Evolutionary conservation across 805 yeast genomes (phyloP), one percentile per base, ranked within the genome.

Genomic region (Martiniozyma abietophila): DNA sequence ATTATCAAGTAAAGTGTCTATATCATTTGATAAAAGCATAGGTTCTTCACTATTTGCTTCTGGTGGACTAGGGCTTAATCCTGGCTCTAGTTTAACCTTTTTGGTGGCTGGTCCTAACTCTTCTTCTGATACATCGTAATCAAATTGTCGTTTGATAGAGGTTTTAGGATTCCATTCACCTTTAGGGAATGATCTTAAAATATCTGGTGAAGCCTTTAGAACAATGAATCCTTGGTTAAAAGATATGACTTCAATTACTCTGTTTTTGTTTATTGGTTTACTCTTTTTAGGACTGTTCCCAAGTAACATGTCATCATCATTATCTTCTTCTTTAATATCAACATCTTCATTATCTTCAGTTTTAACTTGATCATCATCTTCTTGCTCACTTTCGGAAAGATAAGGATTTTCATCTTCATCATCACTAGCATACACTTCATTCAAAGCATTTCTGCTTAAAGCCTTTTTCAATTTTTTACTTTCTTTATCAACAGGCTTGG

Each of bases 401-500:
- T 85, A 86, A 25, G 96, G 96, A 53, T 85, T 84, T 18, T 49
- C 56, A 29, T 69, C 67, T 16, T 71, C 74, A 36, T 85, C 92
- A 43, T 82, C 94, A 35, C 80, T 73, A 47, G 86, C 96, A 47
- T 89, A 86, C 30, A 84, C 88, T 27, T 80, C 94, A 46, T 79
- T 80, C 56, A 84, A 77, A 54, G 89, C 96, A 20, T 89, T 75
- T 47, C 85, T 79, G 43, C 80, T 76, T 47, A 92, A 67, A 2
- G 92, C 86, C 55, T 81, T 81, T 47, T 85, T 75, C 40, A 89
- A 71, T 52, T 79, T 80, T 51, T 77, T 79, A 46, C 97, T 96
- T 54, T 85, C 96, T 50, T 81, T 84, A 57, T 88, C 95, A 29
- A 86, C 82, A 53, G 84, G 76, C 18, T 76, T 74, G 8, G 51